phyloP scores from a whole-genome alignment of 495 filamentous ascomycete species.

The Penicillium tannophilum region DNA sequence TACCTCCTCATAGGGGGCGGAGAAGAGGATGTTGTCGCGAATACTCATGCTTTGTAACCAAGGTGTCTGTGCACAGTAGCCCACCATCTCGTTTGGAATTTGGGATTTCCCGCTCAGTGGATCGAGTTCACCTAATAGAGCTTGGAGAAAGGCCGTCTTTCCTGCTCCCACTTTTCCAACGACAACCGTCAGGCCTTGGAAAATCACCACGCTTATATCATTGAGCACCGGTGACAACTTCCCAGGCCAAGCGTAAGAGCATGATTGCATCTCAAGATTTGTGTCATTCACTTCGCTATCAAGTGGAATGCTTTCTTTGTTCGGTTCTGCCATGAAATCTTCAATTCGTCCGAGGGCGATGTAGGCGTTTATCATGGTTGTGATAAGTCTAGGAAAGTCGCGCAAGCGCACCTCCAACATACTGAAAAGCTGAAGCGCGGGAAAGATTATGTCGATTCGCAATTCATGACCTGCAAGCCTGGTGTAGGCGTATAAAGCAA shows the following conservation, averaged over 20 bases:
- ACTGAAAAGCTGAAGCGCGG: slow-evolving; percentile 73
- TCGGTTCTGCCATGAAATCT: slow-evolving; percentile 79
- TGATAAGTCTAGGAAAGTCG: slow-evolving; percentile 71
- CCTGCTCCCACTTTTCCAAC: slow-evolving; percentile 76
- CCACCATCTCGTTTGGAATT: slow-evolving; percentile 68
- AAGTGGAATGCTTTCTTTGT: slow-evolving; percentile 58
- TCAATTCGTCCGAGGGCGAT: slow-evolving; percentile 79
- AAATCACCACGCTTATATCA: slow-evolving; percentile 61
- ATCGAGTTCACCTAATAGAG: slow-evolving; percentile 78
- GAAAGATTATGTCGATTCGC: slow-evolving; percentile 77
- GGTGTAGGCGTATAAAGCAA: slow-evolving; percentile 78
- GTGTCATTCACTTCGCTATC: slow-evolving; percentile 32
- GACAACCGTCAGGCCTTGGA: slow-evolving; percentile 65
- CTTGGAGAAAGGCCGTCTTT: slow-evolving; percentile 79
- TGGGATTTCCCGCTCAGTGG: slow-evolving; percentile 57
- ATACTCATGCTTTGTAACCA: slow-evolving; percentile 94
- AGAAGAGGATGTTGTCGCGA: slow-evolving; percentile 81
- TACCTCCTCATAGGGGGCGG: slow-evolving; percentile 64
- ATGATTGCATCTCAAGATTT: slow-evolving; percentile 55
- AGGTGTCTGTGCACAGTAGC: slow-evolving; percentile 82
- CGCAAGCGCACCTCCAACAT: slow-evolving; percentile 71
- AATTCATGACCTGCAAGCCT: slow-evolving; percentile 62
- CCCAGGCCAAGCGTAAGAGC: slow-evolving; percentile 79
- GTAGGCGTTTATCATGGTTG: slow-evolving; percentile 69
- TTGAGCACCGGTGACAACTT: slow-evolving; percentile 60